A percentile compares a stretch with the other conserved stretches of the same genome.
These are phyloP conservation scores for Nitzschia putrida DNA, from an alignment of 108 stramenopile species.

Conservation along the genomic window DNA sequence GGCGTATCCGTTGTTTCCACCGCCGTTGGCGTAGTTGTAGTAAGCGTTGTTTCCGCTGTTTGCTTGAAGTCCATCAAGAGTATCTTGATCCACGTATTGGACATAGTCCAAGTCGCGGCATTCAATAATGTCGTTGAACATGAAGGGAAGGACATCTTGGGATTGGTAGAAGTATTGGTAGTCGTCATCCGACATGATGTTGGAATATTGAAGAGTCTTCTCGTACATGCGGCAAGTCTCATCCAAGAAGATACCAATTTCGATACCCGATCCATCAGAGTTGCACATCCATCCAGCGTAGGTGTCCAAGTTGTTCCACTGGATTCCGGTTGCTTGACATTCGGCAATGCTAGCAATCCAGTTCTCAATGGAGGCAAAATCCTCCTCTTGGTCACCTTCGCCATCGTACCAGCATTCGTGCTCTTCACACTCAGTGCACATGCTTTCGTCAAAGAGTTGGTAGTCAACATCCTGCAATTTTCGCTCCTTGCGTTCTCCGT, in stretches of 20 bases:
- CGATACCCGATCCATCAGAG: slow-evolving; percentile 57
- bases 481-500: slow-evolving; percentile 19
- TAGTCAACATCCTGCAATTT: slow-evolving; percentile 23
- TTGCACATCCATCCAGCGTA: slow-evolving; percentile 65
- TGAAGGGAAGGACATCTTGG: slow-evolving; percentile 16
- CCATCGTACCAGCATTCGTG: slow-evolving; percentile 19
- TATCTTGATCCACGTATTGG: slow-evolving; percentile 19
- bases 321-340: not conserved
- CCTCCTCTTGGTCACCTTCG: slow-evolving; percentile 26
- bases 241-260: slow-evolving; percentile 67
- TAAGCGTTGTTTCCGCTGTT: slow-evolving; percentile 2
- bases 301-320: slow-evolving; percentile 19
- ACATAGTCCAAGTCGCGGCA: slow-evolving; percentile 16
- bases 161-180: slow-evolving; percentile 20
- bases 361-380: slow-evolving; percentile 8
- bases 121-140: slow-evolving; percentile 22
- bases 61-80: not conserved
- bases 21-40: not conserved
- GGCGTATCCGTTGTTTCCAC: not conserved
- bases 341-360: slow-evolving; percentile 17
- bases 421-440: slow-evolving; percentile 5
- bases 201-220: not conserved
- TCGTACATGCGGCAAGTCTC: slow-evolving; percentile 57
- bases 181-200: slow-evolving; percentile 10
- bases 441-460: slow-evolving; percentile 18